These are phyloP conservation scores for Blastobotrys attinorum DNA, from an alignment of 805 yeast species.

Conservation along the genomic window DNA sequence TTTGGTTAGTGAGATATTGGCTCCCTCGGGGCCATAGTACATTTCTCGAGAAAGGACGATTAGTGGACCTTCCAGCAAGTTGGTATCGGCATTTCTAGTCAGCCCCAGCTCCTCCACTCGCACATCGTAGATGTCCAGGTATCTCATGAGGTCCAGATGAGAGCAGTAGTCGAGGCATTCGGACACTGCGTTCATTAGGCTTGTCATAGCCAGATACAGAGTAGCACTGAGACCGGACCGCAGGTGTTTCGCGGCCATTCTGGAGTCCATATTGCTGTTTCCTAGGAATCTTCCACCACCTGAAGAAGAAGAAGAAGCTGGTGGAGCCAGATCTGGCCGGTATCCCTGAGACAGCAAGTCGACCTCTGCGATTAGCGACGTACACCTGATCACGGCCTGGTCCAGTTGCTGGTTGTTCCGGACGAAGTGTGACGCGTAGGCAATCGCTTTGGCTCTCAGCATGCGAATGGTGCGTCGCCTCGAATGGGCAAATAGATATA, in stretches of 20 bases:
- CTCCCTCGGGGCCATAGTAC: constrained; percentile 20
- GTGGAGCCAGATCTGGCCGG: constrained; percentile 12
- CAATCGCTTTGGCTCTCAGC: constrained; percentile 24
- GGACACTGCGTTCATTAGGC: constrained; percentile 23
- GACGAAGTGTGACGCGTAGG: constrained; percentile 19
- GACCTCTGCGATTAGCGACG: constrained; percentile 24
- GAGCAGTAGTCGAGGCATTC: constrained; percentile 27
- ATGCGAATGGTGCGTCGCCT: constrained; percentile 25
- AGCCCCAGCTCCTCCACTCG: constrained; percentile 2
- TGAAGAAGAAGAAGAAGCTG: too few species aligned
- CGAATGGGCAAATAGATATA: constrained; percentile 28
- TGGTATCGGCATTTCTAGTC: background rate
- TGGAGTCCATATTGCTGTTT: constrained; percentile 4
- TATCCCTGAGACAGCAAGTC: constrained; percentile 25
- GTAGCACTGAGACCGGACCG: constrained; percentile 25
- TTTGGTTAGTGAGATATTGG: constrained; percentile 19
- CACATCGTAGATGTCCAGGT: constrained; percentile 38
- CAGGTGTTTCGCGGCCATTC: constrained; percentile 25
- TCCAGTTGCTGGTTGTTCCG: constrained; percentile 23
- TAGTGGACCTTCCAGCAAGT: background rate
- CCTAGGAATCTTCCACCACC: constrained; percentile 3
- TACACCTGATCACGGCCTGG: constrained; percentile 21
- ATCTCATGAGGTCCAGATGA: constrained; percentile 32
- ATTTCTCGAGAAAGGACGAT: constrained; percentile 5
- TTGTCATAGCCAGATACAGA: constrained; percentile 28